Base-by-base conservation (phyloP, 2,329 filamentous ascomycete genomes). In the Dothiorella sarmentorum region DNA sequence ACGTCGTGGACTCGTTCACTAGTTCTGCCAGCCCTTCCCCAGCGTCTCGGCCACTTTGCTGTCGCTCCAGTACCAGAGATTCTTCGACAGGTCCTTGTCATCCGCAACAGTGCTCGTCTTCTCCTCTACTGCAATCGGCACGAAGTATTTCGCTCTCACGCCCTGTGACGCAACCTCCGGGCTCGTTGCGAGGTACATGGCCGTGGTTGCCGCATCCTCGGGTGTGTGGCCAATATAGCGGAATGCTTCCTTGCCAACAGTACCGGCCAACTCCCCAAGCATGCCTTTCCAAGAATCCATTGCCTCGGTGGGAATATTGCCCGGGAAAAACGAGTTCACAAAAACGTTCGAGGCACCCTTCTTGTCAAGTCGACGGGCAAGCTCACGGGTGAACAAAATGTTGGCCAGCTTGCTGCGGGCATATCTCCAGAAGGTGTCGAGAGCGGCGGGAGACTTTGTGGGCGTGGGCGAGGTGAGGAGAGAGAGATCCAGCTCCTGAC, bases 41-140 rank as follows among this genome's bases (percentile, higher is more conserved):
- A 62, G 24, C 4, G 44, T 42, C 44, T 58, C 49, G 15, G 58
- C 51, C 11, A 58, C 53, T 42, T 56, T 44, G 52, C 56, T 59
- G 35, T 69, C 60, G 22, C 64, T 68, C 68, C 68, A 70, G 17
- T 63, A 68, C 71, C 73, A 76, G 43, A 75, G 49, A 52, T 68
- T 63, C 27, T 60, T 61, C 27, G 67, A 68, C 29, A 75, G 57
- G 35, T 68, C 61, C 60, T 63, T 63, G 62, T 76, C 66, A 47
- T 67, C 59, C 13, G 66, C 66, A 45, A 68, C 57, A 20, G 43
- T 40, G 42, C 66, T 71, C 11, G 66, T 64, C 43, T 64, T 61
- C 44, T 64, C 65, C 31, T 61, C 58, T n/a, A 62, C 66, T 4
- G 68, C 73, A 37, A 75, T 67, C 7, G 74, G 73, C 42, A 73